Evolutionary conservation across 257 asterid species (phyloP), one percentile per base, ranked within the genome.

Genomic region (Fraxinus anomala): DNA sequence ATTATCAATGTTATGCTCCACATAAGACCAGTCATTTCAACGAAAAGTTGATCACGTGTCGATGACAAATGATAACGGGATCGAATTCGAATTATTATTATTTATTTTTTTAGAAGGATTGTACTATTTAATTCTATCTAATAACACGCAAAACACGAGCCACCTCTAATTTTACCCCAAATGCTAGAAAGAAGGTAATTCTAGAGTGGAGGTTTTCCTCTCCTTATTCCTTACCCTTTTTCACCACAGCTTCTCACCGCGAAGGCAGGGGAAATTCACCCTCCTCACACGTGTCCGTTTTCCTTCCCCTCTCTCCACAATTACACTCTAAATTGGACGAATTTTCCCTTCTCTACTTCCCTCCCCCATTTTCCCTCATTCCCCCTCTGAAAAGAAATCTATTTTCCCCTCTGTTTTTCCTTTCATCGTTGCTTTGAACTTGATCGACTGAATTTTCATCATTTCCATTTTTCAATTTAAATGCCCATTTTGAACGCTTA

Each of bases 261-360:
- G 73, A 70, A 76, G 74, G 72, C 80, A 80, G 87, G 80, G 3
- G 69, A 79, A 78, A 77, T 5, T 24, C 73, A 47, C 82, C 73
- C 71, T 70, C 85, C 86, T 10, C 83, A 89, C 96, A 89, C 93
- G 93, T 89, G 92, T 85, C 87, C 10, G 71, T 61, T 39, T 11
- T 70, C 24, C 19, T 23, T 67, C 33, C 8, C 69, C 28, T 21
- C 28, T 21, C 51, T 23, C 76, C 61, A 21, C 67, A 21, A 66
- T 68, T 78, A 14, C 16, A 61, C 69, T 63, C 34, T 26, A 63
- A 63, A 63, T 63, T 63, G 69, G 34, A 63, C 69, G 69, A 26
- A 26, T 63, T 63, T 34, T 5, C 69, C 33, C 69, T 24, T 37
- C 83, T 5, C 73, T 19, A 75, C 44, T 70, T 12, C 77, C 73